These are phyloP conservation scores for Nephelium lappaceum DNA, from an alignment of 345 rosid species.

Conservation along the genomic window DNA sequence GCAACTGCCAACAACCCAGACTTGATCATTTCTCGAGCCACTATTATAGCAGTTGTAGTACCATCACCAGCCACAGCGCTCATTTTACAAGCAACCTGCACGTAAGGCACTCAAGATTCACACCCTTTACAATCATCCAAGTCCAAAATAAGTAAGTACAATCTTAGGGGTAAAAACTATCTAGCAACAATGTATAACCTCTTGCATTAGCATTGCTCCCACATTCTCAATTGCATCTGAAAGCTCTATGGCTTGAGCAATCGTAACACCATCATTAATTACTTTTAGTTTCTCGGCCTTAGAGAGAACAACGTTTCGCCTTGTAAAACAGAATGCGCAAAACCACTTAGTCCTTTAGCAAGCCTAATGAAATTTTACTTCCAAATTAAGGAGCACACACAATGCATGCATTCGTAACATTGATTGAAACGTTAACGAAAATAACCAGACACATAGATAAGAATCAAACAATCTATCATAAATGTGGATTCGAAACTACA, in stretches of 20 bases:
- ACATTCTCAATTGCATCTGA: constrained; percentile 76
- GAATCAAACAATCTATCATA: neutral
- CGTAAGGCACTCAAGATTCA: constrained; percentile 22
- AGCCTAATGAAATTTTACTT: neutral
- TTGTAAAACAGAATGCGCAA: constrained; percentile 35
- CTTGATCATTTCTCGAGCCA: constrained; percentile 81
- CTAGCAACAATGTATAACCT: constrained; percentile 78
- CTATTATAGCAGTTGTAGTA: constrained; percentile 78
- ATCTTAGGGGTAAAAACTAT: constrained; percentile 23
- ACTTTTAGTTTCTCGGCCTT: constrained; percentile 61
- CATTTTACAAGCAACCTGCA: constrained; percentile 82
- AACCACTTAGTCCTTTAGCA: neutral
- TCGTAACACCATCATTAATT: constrained; percentile 87
- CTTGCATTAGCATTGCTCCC: constrained; percentile 81
- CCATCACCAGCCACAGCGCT: constrained; percentile 92
- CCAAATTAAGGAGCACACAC: neutral
- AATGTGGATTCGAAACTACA: neutral
- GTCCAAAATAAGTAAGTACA: constrained; percentile 2
- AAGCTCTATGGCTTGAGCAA: constrained; percentile 72
- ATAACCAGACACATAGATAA: neutral
- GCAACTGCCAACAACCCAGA: constrained; percentile 69
- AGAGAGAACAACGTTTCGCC: constrained; percentile 76
- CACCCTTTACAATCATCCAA: neutral
- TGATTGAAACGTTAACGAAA: neutral
- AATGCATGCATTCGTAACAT: neutral